These are phyloP conservation scores for Boletus coccyginus DNA, from an alignment of 768 basidiomycete species.

Conservation along the genomic window DNA sequence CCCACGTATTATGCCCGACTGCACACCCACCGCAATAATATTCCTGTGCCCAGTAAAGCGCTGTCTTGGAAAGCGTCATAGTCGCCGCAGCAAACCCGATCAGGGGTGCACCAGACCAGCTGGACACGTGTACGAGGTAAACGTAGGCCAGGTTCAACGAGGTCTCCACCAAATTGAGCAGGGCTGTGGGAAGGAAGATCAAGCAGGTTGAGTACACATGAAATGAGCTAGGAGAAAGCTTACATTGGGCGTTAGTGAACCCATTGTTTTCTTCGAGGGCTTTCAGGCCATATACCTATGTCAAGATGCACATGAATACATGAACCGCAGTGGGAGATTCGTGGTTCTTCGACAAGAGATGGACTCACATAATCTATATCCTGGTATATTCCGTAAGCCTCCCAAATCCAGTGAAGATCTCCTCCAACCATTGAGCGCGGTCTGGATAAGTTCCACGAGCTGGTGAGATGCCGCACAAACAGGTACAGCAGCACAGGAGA, in stretches of 20 bases:
- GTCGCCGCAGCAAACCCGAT: constrained; percentile 68
- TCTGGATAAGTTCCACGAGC: constrained; percentile 36
- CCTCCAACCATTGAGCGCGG: constrained; percentile 87
- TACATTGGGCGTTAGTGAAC: constrained; percentile 85
- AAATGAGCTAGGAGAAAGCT: constrained; percentile 17
- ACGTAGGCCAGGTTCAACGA: constrained; percentile 71
- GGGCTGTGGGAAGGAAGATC: constrained; percentile 41
- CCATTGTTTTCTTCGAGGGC: constrained; percentile 66
- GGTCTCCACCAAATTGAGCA: constrained; percentile 79
- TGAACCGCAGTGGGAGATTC: constrained; percentile 10
- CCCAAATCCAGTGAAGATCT: constrained; percentile 91
- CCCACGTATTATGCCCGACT: constrained; percentile 66
- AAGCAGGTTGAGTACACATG: background rate
- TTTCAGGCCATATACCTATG: constrained; percentile 69
- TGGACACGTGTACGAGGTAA: constrained; percentile 63
- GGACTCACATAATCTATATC: constrained; percentile 47
- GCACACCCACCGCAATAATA: constrained; percentile 72
- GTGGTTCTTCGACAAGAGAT: no score
- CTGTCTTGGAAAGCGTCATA: constrained; percentile 86
- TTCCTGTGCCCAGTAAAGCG: constrained; percentile 80
- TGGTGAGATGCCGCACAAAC: background rate
- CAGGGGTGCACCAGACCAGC: constrained; percentile 65
- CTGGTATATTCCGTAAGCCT: constrained; percentile 77
- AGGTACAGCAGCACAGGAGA: background rate
- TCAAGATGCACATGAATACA: constrained; percentile 31